Evolutionary conservation across 2,329 filamentous ascomycete genomes (phyloP), one percentile per base, ranked within the genome.

Genomic region (Colletotrichum tabaci): DNA sequence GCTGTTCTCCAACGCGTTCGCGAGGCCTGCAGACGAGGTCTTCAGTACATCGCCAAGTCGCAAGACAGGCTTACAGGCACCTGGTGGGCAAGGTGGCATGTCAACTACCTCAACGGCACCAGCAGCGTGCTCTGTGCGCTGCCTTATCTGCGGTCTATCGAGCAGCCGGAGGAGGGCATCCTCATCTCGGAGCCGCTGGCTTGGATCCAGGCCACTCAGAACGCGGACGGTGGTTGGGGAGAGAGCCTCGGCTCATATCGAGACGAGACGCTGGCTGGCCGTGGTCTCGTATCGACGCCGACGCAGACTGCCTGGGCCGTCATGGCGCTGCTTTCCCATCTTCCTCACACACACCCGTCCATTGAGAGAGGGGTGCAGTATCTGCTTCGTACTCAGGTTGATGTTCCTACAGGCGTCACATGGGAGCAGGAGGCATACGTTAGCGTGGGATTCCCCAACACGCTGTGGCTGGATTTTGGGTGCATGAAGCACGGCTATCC

Each of bases 31-130:
- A 46, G 18, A 23, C 42, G 35, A 0, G 65, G 56, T 6, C 47
- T 67, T 1, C 21, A 26, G 23, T 67, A 67, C 40, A 7, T 67
- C 5, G 35, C 56, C 7, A 61, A 46, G 21, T n/a, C 56, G 16
- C 65, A 67, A n/a, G 56, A 67, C 38, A 61, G 55, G 2, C 47
- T 61, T 21, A 67, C 65, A 3, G 57, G 57, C 3, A 61, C 65
- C 3, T 67, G 65, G 65, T 47, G 65, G 56, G 56, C 65, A 30
- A 67, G 65, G 3, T 67, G 65, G 65, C 65, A 67, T 23, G 65
- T 67, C 47, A 67, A 67, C 65, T 60, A 67, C 56, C 15, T 67
- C 47, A 67, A 67, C 26, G 65, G 65, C 9, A 67, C 65, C 8
- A 61, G 65, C 26, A 67, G 65, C 16, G 65, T 61, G 12, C 65